Evolutionary conservation across 306 rosid genomes (phyloP).

Genomic region (Medicago lupulina): DNA sequence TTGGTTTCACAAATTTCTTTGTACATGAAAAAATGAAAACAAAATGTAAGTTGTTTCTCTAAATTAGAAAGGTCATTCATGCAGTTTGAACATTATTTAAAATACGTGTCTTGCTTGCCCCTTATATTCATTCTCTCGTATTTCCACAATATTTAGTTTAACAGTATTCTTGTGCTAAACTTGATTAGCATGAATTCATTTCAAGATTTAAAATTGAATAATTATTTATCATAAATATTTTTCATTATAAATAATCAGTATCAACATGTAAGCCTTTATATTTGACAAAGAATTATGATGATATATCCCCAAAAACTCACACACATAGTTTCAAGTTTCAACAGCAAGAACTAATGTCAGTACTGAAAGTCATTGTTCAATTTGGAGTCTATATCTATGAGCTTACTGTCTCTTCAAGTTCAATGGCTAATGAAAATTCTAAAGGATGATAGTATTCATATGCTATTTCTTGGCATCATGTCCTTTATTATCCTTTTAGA

Average conservation of each 20-base stretch:
- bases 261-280: too few species aligned
- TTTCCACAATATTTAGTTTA: not conserved
- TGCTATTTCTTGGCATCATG: conserved; percentile 66
- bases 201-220: not conserved
- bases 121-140: not conserved
- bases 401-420: conserved; percentile 72
- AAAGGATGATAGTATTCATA: conserved; percentile 71
- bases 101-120: not conserved
- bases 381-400: conserved; percentile 48
- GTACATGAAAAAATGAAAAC: conserved; percentile 6
- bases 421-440: conserved; percentile 74
- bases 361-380: not conserved
- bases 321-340: not conserved
- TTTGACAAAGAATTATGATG: too few species aligned
- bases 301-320: too few species aligned
- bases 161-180: not conserved
- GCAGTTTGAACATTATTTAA: not conserved
- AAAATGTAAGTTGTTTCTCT: not conserved
- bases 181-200: not conserved
- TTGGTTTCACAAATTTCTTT: not conserved
- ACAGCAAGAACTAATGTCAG: not conserved
- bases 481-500: conserved; percentile 65
- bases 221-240: too few species aligned
- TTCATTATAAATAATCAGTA: too few species aligned
- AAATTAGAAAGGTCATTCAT: not conserved